Base-by-base conservation (phyloP, 345 rosid species). In the Citrus unshiu region DNA sequence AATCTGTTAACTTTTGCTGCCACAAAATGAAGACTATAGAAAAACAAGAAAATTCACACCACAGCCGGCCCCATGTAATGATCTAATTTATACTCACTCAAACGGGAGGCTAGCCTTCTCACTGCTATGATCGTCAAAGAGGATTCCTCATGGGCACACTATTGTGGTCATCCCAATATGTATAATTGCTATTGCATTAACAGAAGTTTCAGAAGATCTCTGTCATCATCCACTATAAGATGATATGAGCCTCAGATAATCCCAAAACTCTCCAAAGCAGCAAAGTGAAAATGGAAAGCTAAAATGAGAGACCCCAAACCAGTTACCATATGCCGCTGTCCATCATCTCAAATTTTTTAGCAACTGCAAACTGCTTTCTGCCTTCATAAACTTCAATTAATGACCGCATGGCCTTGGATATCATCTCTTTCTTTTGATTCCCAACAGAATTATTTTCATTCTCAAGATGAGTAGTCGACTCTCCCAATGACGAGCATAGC, bases 401-500 rank as follows among this genome's bases (percentile, higher is more conserved):
- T 40, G 95, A 91, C 69, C 54, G 75, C 66, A 91, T 68, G 71
- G 97, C 95, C 88, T 84, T 89, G 68, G 90, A 78, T 80, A 95
- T 85, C 81, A 90, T 85, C 78, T 82, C 93, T 88, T 87, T 92
- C 89, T 95, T 93, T 84, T 88, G 97, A 82, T 78, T 83, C 67
- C 72, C 90, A 63, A 76, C 39, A 14, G 84, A 77, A 72, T 65
- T 73, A 69, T 73, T 75, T 71, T 83, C 89, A 62, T 60, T 71
- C 69, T 77, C 89, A 27, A 82, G 25, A 57, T 68, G 71, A n/a
- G 66, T 34, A 34, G 78, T 83, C 60, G 86, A 63, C 81, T 87
- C 89, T 73, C 75, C 85, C 63, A 92, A 12, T 35, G 94, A 89
- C 29, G 77, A 80, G 85, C 90, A 89, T 70, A 93, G 81, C 82